phyloP scores from a whole-genome alignment of 306 rosid genomes.

The Albizia julibrissin region DNA sequence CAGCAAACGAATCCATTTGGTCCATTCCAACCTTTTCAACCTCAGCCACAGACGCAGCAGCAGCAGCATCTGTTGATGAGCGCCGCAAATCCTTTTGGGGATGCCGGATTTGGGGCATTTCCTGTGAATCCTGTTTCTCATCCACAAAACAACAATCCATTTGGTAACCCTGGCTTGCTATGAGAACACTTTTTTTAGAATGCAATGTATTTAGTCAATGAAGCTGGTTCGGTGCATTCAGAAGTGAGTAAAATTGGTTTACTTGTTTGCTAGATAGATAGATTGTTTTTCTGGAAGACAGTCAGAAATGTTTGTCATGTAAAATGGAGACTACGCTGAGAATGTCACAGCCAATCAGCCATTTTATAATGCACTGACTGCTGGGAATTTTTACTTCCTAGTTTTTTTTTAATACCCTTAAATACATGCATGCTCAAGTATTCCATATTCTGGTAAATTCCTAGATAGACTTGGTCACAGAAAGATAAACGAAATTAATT shows the following conservation, averaged over 20 bases:
- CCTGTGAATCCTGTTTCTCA: constrained; percentile 58
- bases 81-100: constrained; percentile 87
- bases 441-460: constrained; percentile 17
- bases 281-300: constrained; percentile 41
- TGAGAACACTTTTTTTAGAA: constrained; percentile 36
- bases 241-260: constrained; percentile 46
- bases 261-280: constrained; percentile 32
- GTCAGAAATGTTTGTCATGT: constrained; percentile 43
- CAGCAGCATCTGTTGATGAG: constrained; percentile 71
- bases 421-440: background rate
- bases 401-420: background rate
- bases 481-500: background rate
- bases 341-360: constrained; percentile 37
- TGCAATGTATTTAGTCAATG: constrained; percentile 35
- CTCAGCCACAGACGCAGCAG: constrained; percentile 44
- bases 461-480: background rate
- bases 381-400: constrained; percentile 28
- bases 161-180: constrained; percentile 88
- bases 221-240: constrained; percentile 53
- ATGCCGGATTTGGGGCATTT: constrained; percentile 74
- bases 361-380: constrained; percentile 39
- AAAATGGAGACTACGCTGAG: constrained; percentile 42
- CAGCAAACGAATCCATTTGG: constrained; percentile 94
- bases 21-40: constrained; percentile 61
- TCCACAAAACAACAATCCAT: constrained; percentile 83